A percentile compares a stretch with the other conserved stretches of the same genome.
phyloP scores from a whole-genome alignment of 352 stramenopile genomes.

The Phytophthora hybrid region DNA sequence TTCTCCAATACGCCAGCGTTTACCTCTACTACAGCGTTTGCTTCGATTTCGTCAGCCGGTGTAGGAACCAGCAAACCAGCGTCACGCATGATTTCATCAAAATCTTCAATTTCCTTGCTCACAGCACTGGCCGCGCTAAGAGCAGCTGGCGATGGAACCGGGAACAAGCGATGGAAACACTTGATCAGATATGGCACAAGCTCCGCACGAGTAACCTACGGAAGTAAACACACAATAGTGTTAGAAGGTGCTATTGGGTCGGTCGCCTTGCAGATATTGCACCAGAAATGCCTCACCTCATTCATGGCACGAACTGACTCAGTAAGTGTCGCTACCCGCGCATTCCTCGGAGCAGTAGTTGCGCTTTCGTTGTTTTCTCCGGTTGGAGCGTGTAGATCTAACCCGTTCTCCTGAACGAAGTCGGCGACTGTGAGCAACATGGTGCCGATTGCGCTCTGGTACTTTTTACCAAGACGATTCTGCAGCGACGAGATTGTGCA shows the following conservation, averaged over 20 bases:
- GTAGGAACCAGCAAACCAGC: conserved; percentile 37
- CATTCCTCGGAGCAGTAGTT: conserved; percentile 16
- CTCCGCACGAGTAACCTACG: conserved; percentile 61
- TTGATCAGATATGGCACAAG: conserved; percentile 75
- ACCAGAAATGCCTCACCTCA: conserved; percentile 42
- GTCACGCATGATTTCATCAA: conserved; percentile 62
- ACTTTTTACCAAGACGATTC: conserved; percentile 61
- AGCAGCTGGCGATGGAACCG: conserved; percentile 36
- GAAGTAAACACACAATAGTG: not conserved
- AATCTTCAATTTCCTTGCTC: conserved; percentile 40
- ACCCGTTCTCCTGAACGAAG: conserved; percentile 65
- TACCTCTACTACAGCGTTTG: conserved; percentile 40
- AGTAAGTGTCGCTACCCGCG: conserved; percentile 40
- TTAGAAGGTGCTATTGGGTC: not conserved
- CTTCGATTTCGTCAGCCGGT: conserved; percentile 6
- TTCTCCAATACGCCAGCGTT: conserved; percentile 23
- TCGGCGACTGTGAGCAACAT: conserved; percentile 63
- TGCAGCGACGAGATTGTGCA: conserved; percentile 75
- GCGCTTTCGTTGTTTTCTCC: conserved; percentile 18
- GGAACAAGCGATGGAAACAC: conserved; percentile 80
- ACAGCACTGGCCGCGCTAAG: conserved; percentile 26
- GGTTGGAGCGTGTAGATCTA: conserved; percentile 35
- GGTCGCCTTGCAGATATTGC: not conserved
- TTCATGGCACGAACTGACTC: conserved; percentile 65
- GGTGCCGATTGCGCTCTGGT: conserved; percentile 58